phyloP scores from a whole-genome alignment of 2,329 filamentous ascomycete species.

The Hymenoscyphus scutula region DNA sequence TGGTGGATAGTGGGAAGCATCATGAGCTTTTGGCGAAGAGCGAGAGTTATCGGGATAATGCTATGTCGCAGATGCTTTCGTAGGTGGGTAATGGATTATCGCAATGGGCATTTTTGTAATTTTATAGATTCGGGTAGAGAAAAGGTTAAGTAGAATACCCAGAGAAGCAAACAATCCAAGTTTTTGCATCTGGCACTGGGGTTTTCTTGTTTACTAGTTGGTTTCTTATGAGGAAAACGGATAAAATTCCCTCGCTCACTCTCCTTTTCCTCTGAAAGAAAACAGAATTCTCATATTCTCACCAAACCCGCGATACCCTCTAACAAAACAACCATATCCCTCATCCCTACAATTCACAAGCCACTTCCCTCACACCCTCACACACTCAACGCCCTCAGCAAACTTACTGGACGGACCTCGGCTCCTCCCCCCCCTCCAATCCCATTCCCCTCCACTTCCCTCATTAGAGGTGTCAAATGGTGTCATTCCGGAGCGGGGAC shows the following conservation, averaged over 20 bases:
- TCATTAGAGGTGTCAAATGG: not conserved
- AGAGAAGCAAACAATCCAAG: no score
- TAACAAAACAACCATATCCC: not conserved
- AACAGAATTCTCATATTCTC: no score
- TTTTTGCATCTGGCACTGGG: no score
- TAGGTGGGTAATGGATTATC: not conserved
- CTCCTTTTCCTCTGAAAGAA: no score
- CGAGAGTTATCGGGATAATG: slow-evolving; percentile 37
- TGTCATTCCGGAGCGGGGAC: not conserved
- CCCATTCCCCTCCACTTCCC: not conserved
- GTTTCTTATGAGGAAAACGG: no score
- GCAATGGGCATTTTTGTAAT: not conserved
- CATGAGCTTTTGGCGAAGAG: slow-evolving; percentile 60
- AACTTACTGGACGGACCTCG: not conserved
- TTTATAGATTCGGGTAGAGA: no score
- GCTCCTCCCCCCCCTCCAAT: not conserved
- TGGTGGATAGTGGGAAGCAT: slow-evolving; percentile 82
- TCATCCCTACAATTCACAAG: not conserved
- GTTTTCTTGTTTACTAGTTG: no score
- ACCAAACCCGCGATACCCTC: no score
- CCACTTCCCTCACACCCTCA: not conserved
- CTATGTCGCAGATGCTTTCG: slow-evolving; percentile 3
- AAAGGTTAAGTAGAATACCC: no score
- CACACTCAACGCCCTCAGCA: no score
- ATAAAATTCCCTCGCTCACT: no score